Evolutionary conservation across 306 rosid genomes (phyloP).

Genomic region (Mucuna pruriens): DNA sequence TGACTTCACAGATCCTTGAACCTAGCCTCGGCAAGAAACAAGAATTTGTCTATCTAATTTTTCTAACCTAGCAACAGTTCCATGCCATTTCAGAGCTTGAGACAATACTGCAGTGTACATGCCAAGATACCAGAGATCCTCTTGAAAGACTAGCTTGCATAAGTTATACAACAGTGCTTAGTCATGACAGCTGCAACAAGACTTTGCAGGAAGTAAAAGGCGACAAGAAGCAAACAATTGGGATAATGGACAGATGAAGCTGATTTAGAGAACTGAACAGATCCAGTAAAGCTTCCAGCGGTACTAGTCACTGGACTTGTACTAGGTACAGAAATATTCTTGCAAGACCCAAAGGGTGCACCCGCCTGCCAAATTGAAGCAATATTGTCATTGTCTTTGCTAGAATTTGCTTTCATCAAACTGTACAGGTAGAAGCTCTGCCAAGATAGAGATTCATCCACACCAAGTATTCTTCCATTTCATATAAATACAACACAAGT

Average conservation of each 20-base stretch:
- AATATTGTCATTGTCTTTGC: slow-evolving; percentile 7
- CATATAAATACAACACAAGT: slow-evolving; percentile 9
- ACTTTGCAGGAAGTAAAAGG: slow-evolving; percentile 49
- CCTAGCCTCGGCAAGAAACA: slow-evolving; percentile 37
- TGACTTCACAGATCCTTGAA: slow-evolving; percentile 45
- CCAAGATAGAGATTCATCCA: slow-evolving; percentile 13
- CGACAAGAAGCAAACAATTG: slow-evolving; percentile 40
- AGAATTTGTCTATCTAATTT: slow-evolving; percentile 43
- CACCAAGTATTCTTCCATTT: slow-evolving; percentile 3
- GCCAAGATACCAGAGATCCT: slow-evolving; percentile 45
- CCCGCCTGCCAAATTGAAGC: slow-evolving; percentile 70
- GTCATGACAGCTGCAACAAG: slow-evolving; percentile 46
- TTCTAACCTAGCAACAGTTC: slow-evolving; percentile 52
- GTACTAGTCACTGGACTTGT: slow-evolving; percentile 59
- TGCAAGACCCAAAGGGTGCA: slow-evolving; percentile 83
- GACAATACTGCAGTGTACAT: slow-evolving; percentile 43
- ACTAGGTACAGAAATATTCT: slow-evolving; percentile 70
- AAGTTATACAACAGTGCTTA: slow-evolving; percentile 36
- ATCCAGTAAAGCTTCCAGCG: slow-evolving; percentile 84
- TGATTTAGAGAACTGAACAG: slow-evolving; percentile 86
- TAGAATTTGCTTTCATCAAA: slow-evolving; percentile 31
- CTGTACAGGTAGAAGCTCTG: slow-evolving; percentile 2
- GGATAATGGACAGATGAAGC: slow-evolving; percentile 51
- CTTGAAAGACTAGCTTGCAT: slow-evolving; percentile 49
- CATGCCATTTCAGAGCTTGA: slow-evolving; percentile 39